Conservation (phyloP, 2,329 filamentous ascomycete genomes). For the Penicillium expansum region DNA sequence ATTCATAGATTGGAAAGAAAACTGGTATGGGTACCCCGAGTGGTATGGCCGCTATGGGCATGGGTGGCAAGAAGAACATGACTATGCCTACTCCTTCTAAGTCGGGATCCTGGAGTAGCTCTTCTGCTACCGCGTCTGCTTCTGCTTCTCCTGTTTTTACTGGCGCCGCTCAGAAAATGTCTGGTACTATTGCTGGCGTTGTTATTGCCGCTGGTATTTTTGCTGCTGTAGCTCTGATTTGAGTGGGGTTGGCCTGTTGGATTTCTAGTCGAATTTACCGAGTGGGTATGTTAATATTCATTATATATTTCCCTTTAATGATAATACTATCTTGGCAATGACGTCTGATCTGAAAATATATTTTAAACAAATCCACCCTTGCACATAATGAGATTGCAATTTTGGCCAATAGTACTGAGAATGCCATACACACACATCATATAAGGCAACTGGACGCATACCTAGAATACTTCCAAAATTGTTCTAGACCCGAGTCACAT, state of each 20-base stretch:
- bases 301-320: not conserved
- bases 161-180: not conserved
- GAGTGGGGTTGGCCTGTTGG: not conserved
- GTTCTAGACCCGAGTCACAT: constrained; percentile 5
- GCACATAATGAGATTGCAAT: not conserved
- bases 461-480: not conserved
- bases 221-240: not conserved
- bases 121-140: not conserved
- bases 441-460: not conserved
- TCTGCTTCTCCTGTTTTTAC: constrained; percentile 5
- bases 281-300: not conserved
- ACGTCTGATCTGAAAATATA: too few species aligned
- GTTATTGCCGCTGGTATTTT: not conserved
- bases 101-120: too few species aligned
- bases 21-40: too few species aligned
- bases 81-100: too few species aligned
- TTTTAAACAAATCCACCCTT: too few species aligned
- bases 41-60: too few species aligned
- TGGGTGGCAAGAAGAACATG: too few species aligned
- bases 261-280: not conserved
- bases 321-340: not conserved
- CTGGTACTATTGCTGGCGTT: not conserved
- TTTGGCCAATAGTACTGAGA: not conserved
- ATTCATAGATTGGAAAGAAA: constrained; percentile 11
- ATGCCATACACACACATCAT: not conserved